Percentiles rank a stretch among this genome's conserved stretches.
Evolutionary conservation across 2,329 filamentous ascomycete species (phyloP).

Genomic region (Stemphylium lycopersici): DNA sequence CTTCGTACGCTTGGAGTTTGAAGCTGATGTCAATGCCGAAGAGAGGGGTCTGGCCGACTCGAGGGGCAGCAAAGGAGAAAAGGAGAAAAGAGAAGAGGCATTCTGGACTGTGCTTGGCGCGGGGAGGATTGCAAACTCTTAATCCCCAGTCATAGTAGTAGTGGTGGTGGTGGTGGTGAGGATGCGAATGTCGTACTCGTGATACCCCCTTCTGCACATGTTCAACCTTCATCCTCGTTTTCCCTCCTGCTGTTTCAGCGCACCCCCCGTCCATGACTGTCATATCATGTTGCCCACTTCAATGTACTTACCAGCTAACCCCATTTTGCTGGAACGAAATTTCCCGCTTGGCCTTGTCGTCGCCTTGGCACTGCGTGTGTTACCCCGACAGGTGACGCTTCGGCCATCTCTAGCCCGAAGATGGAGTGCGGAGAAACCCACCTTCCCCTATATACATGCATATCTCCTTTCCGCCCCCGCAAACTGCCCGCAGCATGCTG

Average conservation of each 20-base stretch:
- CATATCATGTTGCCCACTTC: too few species aligned
- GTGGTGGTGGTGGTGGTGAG: constrained; percentile 41
- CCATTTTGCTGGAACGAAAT: not conserved
- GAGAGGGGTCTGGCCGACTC: constrained; percentile 42
- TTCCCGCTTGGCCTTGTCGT: too few species aligned
- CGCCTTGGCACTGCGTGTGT: not conserved
- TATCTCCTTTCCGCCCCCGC: constrained; percentile 20
- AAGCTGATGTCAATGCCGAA: constrained; percentile 70
- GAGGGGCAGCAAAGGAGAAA: constrained; percentile 61
- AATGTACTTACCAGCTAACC: not conserved
- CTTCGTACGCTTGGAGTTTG: constrained; percentile 92
- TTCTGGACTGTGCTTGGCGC: constrained; percentile 96
- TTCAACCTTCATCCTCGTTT: not conserved
- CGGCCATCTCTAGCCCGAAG: constrained; percentile 19
- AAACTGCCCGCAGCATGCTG: constrained; percentile 4
- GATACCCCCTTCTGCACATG: constrained; percentile 4
- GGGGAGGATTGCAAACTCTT: constrained; percentile 68
- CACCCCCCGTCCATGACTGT: too few species aligned
- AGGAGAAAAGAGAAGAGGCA: constrained; percentile 84
- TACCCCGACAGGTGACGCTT: not conserved
- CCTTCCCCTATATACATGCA: constrained; percentile 3
- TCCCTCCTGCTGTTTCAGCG: too few species aligned
- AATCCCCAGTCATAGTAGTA: constrained; percentile 38
- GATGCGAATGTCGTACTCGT: constrained; percentile 26
- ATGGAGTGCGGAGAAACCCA: constrained; percentile 15